Evolutionary conservation across 352 stramenopile species (phyloP).

Genomic region (Phytopythium delawarense): DNA sequence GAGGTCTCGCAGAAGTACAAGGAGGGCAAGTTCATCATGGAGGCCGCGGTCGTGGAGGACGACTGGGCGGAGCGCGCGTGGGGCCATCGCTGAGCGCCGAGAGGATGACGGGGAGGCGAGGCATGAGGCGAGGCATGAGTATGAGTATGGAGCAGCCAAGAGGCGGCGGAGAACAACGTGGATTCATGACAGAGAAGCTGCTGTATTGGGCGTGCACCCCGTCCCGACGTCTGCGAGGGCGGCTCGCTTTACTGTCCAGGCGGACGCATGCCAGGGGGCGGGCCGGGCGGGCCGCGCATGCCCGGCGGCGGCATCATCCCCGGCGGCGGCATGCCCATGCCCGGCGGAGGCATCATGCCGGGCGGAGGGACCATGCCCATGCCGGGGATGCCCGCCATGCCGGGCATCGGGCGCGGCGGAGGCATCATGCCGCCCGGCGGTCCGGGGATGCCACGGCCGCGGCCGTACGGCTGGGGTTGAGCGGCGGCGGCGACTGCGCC

Average conservation of each 20-base stretch:
- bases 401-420: slow-evolving; percentile 52
- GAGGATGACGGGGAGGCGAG: too few species aligned
- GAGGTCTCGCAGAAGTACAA: slow-evolving; percentile 83
- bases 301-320: slow-evolving; percentile 64
- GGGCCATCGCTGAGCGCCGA: slow-evolving; percentile 16
- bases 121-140: not conserved
- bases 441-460: slow-evolving; percentile 66
- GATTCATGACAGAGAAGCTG: not conserved
- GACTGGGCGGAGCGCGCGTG: slow-evolving; percentile 48
- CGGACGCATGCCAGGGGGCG: slow-evolving; percentile 59
- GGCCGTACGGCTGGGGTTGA: slow-evolving; percentile 74
- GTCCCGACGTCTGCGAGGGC: not conserved
- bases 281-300: slow-evolving; percentile 23
- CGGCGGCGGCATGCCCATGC: slow-evolving; percentile 70
- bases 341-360: slow-evolving; percentile 56
- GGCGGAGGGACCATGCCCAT: slow-evolving; percentile 50
- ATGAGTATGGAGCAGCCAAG: not conserved
- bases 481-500: slow-evolving; percentile 70
- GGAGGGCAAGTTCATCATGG: slow-evolving; percentile 83
- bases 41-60: slow-evolving; percentile 69
- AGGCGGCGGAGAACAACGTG: too few species aligned
- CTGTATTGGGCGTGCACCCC: not conserved
- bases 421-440: slow-evolving; percentile 60
- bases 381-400: slow-evolving; percentile 52
- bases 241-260: slow-evolving; percentile 56